A percentile compares a stretch with the other conserved stretches of the same genome.
phyloP scores from a whole-genome alignment of 208 protist genomes.

The Trypanosoma scelopori region DNA sequence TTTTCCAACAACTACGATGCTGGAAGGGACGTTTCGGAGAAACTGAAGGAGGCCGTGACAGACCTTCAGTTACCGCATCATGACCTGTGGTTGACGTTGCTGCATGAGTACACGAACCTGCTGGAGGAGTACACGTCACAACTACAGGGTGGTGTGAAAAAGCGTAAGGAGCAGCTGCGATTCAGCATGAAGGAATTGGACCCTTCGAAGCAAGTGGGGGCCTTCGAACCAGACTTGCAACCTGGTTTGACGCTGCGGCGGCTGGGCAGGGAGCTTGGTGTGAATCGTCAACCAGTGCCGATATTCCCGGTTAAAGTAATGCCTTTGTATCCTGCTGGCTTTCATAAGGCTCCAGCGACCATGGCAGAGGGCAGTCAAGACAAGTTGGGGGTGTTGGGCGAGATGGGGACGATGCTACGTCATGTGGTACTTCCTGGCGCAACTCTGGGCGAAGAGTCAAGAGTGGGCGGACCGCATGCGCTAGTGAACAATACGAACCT shows the following conservation, averaged over 20 bases:
- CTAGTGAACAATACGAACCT: conserved; percentile 69
- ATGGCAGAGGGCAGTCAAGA: conserved; percentile 21
- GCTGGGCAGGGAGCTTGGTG: conserved; percentile 33
- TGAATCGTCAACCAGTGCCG: conserved; percentile 27
- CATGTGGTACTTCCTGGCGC: conserved; percentile 69
- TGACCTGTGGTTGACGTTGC: conserved; percentile 18
- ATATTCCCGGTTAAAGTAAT: conserved; percentile 79
- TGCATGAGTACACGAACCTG: conserved; percentile 39
- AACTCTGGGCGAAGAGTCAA: conserved; percentile 30
- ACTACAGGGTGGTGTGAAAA: conserved; percentile 39
- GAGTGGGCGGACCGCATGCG: conserved; percentile 51
- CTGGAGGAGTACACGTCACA: conserved; percentile 33
- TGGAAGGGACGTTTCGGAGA: conserved; percentile 2
- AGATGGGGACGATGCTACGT: conserved; percentile 46
- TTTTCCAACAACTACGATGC: conserved; percentile 68
- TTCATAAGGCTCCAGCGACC: conserved; percentile 32
- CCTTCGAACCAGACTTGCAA: conserved; percentile 54
- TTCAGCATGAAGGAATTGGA: conserved; percentile 70
- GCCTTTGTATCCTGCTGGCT: conserved; percentile 66
- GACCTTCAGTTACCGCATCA: conserved; percentile 35
- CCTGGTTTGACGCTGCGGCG: conserved; percentile 44
- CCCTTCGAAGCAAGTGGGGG: conserved; percentile 25
- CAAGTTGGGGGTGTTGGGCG: conserved; percentile 41
- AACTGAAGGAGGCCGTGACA: conserved; percentile 23
- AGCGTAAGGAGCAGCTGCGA: conserved; percentile 53